Evolutionary conservation across 1,284 basidiomycete genomes (phyloP), one percentile per base, ranked within the genome.

Genomic region (Xanthoconium separans): DNA sequence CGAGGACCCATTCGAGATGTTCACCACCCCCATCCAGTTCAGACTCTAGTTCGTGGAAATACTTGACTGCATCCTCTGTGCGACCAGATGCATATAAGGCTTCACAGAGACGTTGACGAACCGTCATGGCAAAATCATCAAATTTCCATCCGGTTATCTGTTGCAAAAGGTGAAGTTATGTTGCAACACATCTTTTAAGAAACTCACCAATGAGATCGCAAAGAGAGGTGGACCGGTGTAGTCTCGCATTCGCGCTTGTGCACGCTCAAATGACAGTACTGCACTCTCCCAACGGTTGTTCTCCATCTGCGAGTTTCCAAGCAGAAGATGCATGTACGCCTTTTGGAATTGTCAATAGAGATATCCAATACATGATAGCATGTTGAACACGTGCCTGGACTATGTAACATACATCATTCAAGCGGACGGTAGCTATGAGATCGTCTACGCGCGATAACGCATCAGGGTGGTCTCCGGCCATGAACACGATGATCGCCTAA

Each of bases 101-200:
- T 16, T 55, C 45, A 37, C 53, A 57, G 8, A 20, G 37, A 16
- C 4, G 11, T 7, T 18, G 40, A 44, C 10, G 47, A 10, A 53
- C 30, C 2, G 6, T 54, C 27, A 37, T 20, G 2, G 13, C 6
- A 3, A 56, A 33, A 20, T 42, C 4, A 33, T 57, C 40, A 12
- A 57, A 52, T 9, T 29, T 39, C 54, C 54, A 57, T 7, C 47
- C 55, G 4, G 39, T 22, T 9, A 52, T 53, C 51, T 52, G 39
- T n/a, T n/a, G n/a, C n/a, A n/a, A n/a, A n/a, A n/a, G n/a, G n/a
- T n/a, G n/a, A n/a, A n/a, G n/a, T n/a, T n/a, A n/a, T n/a, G n/a
- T n/a, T n/a, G n/a, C n/a, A n/a, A n/a, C n/a, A n/a, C n/a, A n/a
- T n/a, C n/a, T n/a, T n/a, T n/a, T n/a, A n/a, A n/a, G n/a, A n/a